Evolutionary conservation across 768 basidiomycete genomes (phyloP).

Genomic region (Mycena belliarum): DNA sequence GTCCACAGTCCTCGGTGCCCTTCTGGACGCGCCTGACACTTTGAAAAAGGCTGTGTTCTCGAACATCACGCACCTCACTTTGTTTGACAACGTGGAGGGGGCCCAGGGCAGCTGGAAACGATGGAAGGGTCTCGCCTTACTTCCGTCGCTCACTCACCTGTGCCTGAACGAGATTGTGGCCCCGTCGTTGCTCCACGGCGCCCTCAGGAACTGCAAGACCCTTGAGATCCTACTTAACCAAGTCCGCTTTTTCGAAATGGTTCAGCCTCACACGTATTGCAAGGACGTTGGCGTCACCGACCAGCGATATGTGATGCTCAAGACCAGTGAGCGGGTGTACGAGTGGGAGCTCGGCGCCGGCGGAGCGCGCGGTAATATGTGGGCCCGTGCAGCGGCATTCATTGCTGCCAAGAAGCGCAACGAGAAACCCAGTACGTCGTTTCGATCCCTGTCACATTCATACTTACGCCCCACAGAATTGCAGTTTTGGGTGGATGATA

Average conservation of each 20-base stretch:
- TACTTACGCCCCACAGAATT: not conserved
- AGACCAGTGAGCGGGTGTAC: not conserved
- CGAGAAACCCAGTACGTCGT: not conserved
- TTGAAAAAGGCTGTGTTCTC: not conserved
- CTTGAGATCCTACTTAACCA: not conserved
- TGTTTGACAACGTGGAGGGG: not conserved
- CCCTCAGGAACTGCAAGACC: not conserved
- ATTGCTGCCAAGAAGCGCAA: not conserved
- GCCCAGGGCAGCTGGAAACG: not conserved
- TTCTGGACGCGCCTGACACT: not conserved
- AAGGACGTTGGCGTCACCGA: not conserved
- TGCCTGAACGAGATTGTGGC: not conserved
- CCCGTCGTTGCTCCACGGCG: not conserved
- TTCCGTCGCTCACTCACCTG: constrained; percentile 4
- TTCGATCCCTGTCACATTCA: not conserved
- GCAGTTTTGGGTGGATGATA: not conserved
- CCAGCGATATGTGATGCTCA: not conserved
- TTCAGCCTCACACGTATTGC: not conserved
- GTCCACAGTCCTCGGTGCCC: not conserved
- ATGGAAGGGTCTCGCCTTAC: not conserved
- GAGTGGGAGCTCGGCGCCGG: not conserved
- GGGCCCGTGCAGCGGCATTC: not conserved
- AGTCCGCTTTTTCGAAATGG: not conserved
- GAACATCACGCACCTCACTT: not conserved
- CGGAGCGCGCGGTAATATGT: not conserved